Evolutionary conservation across 345 rosid genomes (phyloP).

Genomic region (Cardamine chenopodiifolia): DNA sequence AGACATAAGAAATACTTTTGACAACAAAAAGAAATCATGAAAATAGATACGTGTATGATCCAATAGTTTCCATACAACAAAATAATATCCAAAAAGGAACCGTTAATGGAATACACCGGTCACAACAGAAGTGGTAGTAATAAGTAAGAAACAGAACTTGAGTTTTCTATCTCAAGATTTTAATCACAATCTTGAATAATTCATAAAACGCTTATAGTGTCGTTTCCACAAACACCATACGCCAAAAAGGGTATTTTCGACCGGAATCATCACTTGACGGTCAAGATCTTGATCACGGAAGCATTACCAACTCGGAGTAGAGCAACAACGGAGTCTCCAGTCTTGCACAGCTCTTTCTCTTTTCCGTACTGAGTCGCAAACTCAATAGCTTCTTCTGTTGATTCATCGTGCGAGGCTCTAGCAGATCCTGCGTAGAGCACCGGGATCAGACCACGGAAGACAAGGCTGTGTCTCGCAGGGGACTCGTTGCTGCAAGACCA

Average conservation of each 20-base stretch:
- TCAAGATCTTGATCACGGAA: constrained; percentile 90
- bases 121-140: constrained; percentile 12
- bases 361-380: constrained; percentile 74
- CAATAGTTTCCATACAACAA: constrained; percentile 36
- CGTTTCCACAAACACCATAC: constrained; percentile 33
- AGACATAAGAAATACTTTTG: neutral
- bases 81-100: constrained; percentile 8
- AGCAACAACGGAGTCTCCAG: constrained; percentile 88
- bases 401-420: constrained; percentile 81
- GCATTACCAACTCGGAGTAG: constrained; percentile 90
- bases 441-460: constrained; percentile 86
- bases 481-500: constrained; percentile 92
- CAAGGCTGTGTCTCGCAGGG: constrained; percentile 93
- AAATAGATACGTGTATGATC: constrained; percentile 32
- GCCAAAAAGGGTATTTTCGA: constrained; percentile 23
- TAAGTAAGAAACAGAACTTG: constrained; percentile 36
- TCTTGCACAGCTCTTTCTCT: constrained; percentile 66
- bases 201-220: constrained; percentile 18
- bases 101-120: constrained; percentile 36
- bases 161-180: constrained; percentile 41
- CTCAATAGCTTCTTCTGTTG: constrained; percentile 90
- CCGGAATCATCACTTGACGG: constrained; percentile 54
- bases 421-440: constrained; percentile 88
- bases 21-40: neutral
- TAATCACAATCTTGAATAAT: constrained; percentile 35